Percentiles rank a stretch among this genome's conserved stretches.
Evolutionary conservation across 2,329 filamentous ascomycete genomes (phyloP).

Genomic region (Penicillium sp.): DNA sequence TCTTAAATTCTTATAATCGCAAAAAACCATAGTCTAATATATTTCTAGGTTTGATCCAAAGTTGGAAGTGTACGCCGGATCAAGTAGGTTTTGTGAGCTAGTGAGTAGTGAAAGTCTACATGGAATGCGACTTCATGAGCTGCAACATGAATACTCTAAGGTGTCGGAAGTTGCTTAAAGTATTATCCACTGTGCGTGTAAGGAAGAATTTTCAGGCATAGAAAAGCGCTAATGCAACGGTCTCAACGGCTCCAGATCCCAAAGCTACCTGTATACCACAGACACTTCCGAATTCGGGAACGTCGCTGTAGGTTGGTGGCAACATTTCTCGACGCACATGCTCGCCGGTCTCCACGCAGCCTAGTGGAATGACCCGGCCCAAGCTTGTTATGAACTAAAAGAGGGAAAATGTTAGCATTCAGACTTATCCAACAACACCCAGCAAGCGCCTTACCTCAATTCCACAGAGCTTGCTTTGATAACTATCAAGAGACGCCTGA

Average conservation of each 20-base stretch:
- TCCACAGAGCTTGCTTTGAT: neutral
- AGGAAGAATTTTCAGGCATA: neutral
- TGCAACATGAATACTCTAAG: too few relatives aligned
- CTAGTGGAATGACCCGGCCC: neutral
- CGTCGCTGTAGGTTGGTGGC: neutral
- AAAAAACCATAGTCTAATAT: too few relatives aligned
- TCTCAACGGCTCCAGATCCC: neutral
- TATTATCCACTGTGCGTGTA: neutral
- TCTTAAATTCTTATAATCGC: too few relatives aligned
- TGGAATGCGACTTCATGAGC: too few relatives aligned
- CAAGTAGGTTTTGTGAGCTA: too few relatives aligned
- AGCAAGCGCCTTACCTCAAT: neutral
- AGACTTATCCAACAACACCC: neutral
- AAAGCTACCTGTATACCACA: constrained; percentile 2
- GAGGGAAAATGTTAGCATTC: neutral
- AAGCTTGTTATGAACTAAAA: neutral
- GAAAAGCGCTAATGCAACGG: neutral
- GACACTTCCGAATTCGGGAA: neutral
- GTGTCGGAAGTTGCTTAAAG: too few relatives aligned
- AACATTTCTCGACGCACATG: neutral
- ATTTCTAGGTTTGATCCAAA: too few relatives aligned
- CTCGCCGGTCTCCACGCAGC: neutral
- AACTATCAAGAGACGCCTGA: neutral
- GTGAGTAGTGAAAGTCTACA: too few relatives aligned
- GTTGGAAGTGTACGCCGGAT: too few relatives aligned